A percentile compares a stretch with the other conserved stretches of the same genome.
Evolutionary conservation across 2,329 filamentous ascomycete genomes (phyloP).

Genomic region (Cercospora sesami): DNA sequence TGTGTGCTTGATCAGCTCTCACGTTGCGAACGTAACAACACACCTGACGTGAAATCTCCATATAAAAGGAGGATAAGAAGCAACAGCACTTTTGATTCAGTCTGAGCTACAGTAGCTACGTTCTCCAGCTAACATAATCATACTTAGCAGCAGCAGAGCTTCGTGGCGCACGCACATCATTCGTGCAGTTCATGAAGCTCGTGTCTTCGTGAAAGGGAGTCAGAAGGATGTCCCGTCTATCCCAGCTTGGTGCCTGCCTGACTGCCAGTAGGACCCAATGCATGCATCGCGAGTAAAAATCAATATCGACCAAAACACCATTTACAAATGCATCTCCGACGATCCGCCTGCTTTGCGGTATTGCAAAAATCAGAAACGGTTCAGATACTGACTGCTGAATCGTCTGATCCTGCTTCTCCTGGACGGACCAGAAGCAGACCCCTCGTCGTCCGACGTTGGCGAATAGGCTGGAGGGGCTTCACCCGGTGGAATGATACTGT

Average conservation of each 20-base stretch:
- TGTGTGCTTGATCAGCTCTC: not conserved
- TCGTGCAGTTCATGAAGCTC: constrained; percentile 5
- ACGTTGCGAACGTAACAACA: not conserved
- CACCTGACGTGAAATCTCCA: not conserved
- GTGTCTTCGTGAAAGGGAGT: constrained; percentile 1
- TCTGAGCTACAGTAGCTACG: constrained; percentile 4
- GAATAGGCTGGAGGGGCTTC: constrained; percentile 39
- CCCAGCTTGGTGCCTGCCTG: not conserved
- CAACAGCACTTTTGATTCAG: constrained; percentile 12
- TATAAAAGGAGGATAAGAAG: not conserved
- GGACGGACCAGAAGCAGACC: constrained; percentile 1
- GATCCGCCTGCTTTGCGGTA: not conserved
- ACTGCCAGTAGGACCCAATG: not conserved
- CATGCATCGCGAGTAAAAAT: not conserved
- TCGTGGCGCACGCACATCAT: constrained; percentile 3
- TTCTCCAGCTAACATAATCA: not conserved
- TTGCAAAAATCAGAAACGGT: constrained; percentile 5
- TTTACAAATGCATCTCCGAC: not conserved
- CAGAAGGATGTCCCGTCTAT: constrained; percentile 5
- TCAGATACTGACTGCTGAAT: constrained; percentile 19
- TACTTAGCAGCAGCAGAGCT: constrained; percentile 3
- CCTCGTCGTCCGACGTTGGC: constrained; percentile 35
- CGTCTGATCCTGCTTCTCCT: constrained; percentile 17
- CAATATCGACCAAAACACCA: not conserved
- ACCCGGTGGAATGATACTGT: constrained; percentile 31